Evolutionary conservation across 1,284 basidiomycete genomes (phyloP).

Genomic region (Entoloma clypeatum): DNA sequence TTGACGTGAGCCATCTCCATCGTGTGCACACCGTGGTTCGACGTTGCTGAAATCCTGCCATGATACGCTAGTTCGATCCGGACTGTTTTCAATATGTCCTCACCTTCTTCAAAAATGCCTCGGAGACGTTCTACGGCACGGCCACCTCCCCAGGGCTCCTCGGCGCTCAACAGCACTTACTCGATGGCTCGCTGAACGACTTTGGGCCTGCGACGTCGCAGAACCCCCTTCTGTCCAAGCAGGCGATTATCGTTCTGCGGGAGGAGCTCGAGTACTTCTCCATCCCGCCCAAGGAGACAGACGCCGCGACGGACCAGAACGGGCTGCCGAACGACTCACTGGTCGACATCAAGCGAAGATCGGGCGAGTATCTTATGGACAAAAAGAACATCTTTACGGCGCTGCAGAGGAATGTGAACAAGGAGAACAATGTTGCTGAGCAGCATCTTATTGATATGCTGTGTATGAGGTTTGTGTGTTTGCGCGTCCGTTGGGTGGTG

Average conservation of each 20-base stretch:
- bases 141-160: slow-evolving; percentile 70
- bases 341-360: slow-evolving; percentile 76
- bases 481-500: slow-evolving; percentile 22
- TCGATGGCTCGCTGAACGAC: slow-evolving; percentile 60
- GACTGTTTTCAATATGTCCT: slow-evolving; percentile 94
- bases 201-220: slow-evolving; percentile 65
- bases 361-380: slow-evolving; percentile 85
- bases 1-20: slow-evolving; percentile 68
- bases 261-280: slow-evolving; percentile 99
- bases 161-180: slow-evolving; percentile 75
- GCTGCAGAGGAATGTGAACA: slow-evolving; percentile 96
- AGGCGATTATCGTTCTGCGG: slow-evolving; percentile 96
- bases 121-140: slow-evolving; percentile 91
- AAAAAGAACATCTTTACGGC: slow-evolving; percentile 96
- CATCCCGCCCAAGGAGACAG: slow-evolving; percentile 75
- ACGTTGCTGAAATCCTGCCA: slow-evolving; percentile 12
- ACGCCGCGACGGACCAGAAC: slow-evolving; percentile 65
- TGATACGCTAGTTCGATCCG: slow-evolving; percentile 92
- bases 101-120: slow-evolving; percentile 85
- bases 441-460: slow-evolving; percentile 99
- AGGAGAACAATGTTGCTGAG: slow-evolving; percentile 98
- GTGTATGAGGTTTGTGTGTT: slow-evolving; percentile 99
- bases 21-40: slow-evolving; percentile 9
- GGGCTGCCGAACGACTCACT: slow-evolving; percentile 78
- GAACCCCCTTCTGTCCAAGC: slow-evolving; percentile 92